Base-by-base conservation (phyloP, 2,329 filamentous ascomycete species). In the Apiospora arundinis region DNA sequence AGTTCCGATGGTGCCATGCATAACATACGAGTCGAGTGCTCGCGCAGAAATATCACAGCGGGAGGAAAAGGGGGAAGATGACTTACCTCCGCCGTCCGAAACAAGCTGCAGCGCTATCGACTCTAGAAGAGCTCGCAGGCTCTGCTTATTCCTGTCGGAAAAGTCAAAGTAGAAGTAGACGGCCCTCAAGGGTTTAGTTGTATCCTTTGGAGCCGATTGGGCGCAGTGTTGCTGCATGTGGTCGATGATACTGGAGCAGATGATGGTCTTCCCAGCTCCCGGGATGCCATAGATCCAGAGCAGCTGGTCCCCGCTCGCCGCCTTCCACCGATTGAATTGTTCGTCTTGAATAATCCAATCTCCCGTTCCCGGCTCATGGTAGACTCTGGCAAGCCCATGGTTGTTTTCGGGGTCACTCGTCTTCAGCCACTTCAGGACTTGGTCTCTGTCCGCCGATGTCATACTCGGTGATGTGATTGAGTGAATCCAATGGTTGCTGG, bases 111-210 rank as follows among this genome's bases (percentile, higher is more conserved):
- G 23, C 16, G 42, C 42, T 9, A 45, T 2, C 7, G 66, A 68
- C 25, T 68, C 44, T 28, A 68, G 66, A 2, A 68, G 23, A 16
- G 23, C 44, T 9, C 37, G 23, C 23, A 68, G 32, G 18, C 37
- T 68, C 44, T 68, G 66, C 66, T 46, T 68, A 7, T 42, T n/a
- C 21, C 32, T 42, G 23, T 68, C 66, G 37, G 66, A 68, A 44
- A 44, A 68, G n/a, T 68, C 66, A n/a, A 68, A 68, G 8, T 46
- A 68, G 40, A 68, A 68, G 5, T 68, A 23, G 40, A 45, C 18
- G 5, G 18, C 16, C 14, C 23, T 23, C 37, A 5, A 46, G 16
- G 32, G 18, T 14, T 23, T 52, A n/a, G 48, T 11, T 12, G 48
- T n/a, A 52, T 52, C 48, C n/a, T 14, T 12, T 11, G 23, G 5